Base-by-base conservation (phyloP, 768 basidiomycete genomes). In the Guyanaporus albipodus region DNA sequence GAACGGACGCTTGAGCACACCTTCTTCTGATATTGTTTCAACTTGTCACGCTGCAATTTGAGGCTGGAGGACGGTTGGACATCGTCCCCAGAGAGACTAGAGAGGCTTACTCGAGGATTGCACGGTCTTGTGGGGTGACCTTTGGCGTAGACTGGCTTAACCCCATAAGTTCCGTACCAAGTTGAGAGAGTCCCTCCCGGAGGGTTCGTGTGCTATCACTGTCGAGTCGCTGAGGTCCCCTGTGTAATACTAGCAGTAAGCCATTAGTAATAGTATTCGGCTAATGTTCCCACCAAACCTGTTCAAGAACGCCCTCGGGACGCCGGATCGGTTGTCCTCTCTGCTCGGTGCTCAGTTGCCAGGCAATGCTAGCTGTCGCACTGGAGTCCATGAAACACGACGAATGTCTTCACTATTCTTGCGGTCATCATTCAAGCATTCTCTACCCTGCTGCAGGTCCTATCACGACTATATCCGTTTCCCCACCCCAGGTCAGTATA, bases 21-120 rank as follows among this genome's bases (percentile, higher is more conserved):
- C 78, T 86, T 86, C 73, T 84, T 91, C 78, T 95, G 96, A 62
- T 98, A 99, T 64, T 94, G 90, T 64, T 80, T 87, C 51, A 99
- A 71, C 67, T 94, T 97, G 70, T 99, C 96, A 27, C 96, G 78
- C 66, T 99, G 96, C 37, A 96, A 67, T 69, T 99, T 98, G 55
- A 99, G 78, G 63, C 95, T 97, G 66, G 24, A 61, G 42, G 44
- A 15, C 22, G 15, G 51, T 50, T 57, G 54, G 57, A 42, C n/a
- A n/a, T n/a, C 44, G 22, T 64, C 43, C 54, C 49, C 51, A 51
- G 38, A 43, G 42, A 56, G 39, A 46, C 44, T 41, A 48, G 50
- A 46, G 48, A 45, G 23, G 55, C 19, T 64, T 53, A 98, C 95
- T 97, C 95, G 50, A 99, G 78, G 52, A 99, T 87, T 35, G 96